Evolutionary conservation across 768 basidiomycete species (phyloP), one percentile per base, ranked within the genome.

Genomic region (Auricularia sp.): DNA sequence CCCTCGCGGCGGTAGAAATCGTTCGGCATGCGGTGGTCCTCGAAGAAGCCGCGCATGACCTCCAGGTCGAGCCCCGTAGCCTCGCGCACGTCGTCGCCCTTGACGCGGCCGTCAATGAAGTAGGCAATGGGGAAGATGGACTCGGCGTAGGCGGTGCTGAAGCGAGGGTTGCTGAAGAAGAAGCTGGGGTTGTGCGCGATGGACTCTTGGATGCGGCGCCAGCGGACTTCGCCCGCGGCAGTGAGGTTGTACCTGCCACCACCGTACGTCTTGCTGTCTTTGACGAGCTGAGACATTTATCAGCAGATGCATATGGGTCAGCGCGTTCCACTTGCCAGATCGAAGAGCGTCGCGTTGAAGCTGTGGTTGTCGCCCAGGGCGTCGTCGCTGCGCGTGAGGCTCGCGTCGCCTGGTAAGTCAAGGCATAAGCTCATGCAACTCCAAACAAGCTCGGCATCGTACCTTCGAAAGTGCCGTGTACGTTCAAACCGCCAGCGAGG

Each of bases 401-500:
- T 65, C 4, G 61, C 61, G 62, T 65, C 65, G 33, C 65, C 65
- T 65, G 8, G 6, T 16, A 43, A 8, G 39, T 5, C 14, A 18
- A 33, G 10, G 10, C 61, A 33, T 34, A 23, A 61, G 29, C 44
- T 33, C 12, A 12, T 29, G 7, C 21, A 21, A 42, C 2, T 8
- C 23, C 16, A 43, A 44, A 7, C 0, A 65, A 14, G 5, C 6
- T 23, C 18, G 10, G 1, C 11, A 23, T 29, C 36, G 18, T 35
- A 65, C 64, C 64, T 62, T 65, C 65, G 35, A 65, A 65, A 10
- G 61, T 62, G 2, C 61, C 65, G 36, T 65, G 65, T 1, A n/a
- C 21, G 47, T 34, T 62, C 14, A 65, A 44, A 5, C 65, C 65
- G n/a, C 65, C 61, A 12, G 39, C 61, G n/a, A 51, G 23, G 23